Conservation (phyloP, 345 rosid species). For the Salix brachista region DNA sequence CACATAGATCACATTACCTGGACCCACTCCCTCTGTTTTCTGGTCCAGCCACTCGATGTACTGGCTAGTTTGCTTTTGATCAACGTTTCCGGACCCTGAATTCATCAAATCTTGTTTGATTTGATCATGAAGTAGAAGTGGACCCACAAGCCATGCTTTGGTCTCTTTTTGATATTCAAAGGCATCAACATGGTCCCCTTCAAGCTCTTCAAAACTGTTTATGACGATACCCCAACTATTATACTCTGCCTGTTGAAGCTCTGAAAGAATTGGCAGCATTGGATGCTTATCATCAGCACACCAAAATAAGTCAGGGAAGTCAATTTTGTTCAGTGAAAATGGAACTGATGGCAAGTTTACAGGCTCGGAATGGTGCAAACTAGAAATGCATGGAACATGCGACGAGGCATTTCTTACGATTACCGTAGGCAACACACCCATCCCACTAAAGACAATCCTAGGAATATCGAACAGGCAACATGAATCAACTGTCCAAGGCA, state of each 20-base stretch:
- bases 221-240: slow-evolving; percentile 21
- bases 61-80: not conserved
- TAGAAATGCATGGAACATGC: not conserved
- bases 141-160: slow-evolving; percentile 15
- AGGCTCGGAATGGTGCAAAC: not conserved
- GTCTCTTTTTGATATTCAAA: slow-evolving; percentile 5
- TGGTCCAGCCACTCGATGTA: slow-evolving; percentile 8
- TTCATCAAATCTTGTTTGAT: not conserved
- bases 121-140: not conserved
- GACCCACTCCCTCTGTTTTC: not conserved
- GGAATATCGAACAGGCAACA: slow-evolving; percentile 21
- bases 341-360: slow-evolving; percentile 7
- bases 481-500: slow-evolving; percentile 17
- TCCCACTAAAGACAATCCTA: slow-evolving; percentile 21
- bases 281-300: not conserved
- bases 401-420: not conserved
- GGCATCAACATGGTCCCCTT: slow-evolving; percentile 16
- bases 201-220: slow-evolving; percentile 29
- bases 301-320: not conserved
- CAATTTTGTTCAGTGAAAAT: slow-evolving; percentile 11
- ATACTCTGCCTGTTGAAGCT: slow-evolving; percentile 1
- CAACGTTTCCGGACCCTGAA: too few species aligned
- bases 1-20: not conserved
- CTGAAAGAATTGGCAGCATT: not conserved
- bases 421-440: slow-evolving; percentile 14